Percentiles rank a stretch among this genome's conserved stretches.
Evolutionary conservation across 2,329 filamentous ascomycete species (phyloP).

Genomic region (Rhinocladiella mackenziei): DNA sequence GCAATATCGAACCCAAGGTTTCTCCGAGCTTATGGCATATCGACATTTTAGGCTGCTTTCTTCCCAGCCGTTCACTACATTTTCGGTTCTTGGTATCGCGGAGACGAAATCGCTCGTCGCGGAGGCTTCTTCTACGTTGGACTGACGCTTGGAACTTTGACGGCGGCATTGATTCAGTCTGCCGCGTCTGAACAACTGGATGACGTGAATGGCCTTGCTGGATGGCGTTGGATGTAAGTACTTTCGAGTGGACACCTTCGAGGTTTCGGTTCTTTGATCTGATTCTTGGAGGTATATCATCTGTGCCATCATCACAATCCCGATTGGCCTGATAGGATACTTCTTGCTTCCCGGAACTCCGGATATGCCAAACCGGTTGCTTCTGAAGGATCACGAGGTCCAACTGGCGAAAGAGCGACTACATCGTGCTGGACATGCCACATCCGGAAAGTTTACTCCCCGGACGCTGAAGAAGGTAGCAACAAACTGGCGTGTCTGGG

Average conservation of each 20-base stretch:
- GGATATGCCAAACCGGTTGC: conserved; percentile 41
- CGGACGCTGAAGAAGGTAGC: conserved; percentile 39
- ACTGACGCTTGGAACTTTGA: conserved; percentile 44
- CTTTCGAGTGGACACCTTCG: too few species aligned
- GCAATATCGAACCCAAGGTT: conserved; percentile 45
- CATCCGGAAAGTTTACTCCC: conserved; percentile 37
- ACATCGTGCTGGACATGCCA: conserved; percentile 38
- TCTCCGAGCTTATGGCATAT: conserved; percentile 30
- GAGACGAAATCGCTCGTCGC: conserved; percentile 36
- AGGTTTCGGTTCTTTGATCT: too few species aligned
- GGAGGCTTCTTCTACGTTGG: conserved; percentile 37
- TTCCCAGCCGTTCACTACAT: conserved; percentile 35
- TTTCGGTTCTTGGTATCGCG: conserved; percentile 26
- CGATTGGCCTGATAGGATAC: conserved; percentile 38
- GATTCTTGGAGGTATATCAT: too few species aligned
- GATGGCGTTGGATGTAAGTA: conserved; percentile 55
- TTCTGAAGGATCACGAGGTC: conserved; percentile 34
- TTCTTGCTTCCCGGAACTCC: conserved; percentile 45
- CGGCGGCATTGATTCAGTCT: conserved; percentile 55
- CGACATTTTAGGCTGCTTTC: conserved; percentile 36
- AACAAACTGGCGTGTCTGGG: conserved; percentile 43
- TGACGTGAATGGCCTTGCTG: conserved; percentile 47
- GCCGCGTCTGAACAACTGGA: conserved; percentile 52
- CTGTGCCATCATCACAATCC: conserved; percentile 52
- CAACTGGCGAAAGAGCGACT: conserved; percentile 27